Percentiles rank a stretch among this genome's conserved stretches.
These are phyloP conservation scores for Botrytis elliptica DNA, from an alignment of 2,329 filamentous ascomycete species.

Conservation along the genomic window DNA sequence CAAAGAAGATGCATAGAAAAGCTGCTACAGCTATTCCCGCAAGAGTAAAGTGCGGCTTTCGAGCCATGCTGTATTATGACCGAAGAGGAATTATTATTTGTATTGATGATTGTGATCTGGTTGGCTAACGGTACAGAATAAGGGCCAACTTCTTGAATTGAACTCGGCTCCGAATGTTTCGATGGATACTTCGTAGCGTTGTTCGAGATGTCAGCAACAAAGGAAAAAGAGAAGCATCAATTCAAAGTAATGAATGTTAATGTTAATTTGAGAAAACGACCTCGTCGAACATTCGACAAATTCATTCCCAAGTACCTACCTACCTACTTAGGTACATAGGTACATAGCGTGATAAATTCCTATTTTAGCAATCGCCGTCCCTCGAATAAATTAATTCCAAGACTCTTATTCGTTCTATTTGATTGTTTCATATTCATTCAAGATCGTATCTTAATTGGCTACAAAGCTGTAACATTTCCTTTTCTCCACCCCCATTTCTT, in stretches of 20 bases:
- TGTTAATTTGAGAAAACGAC: background rate
- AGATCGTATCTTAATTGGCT: background rate
- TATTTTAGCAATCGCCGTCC: background rate
- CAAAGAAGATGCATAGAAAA: conserved; percentile 59
- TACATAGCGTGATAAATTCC: background rate
- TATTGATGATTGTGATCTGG: conserved; percentile 1
- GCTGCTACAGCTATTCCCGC: conserved; percentile 56
- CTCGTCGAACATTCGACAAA: background rate
- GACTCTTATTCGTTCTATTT: background rate
- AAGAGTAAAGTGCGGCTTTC: conserved; percentile 50
- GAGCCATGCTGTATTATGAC: conserved; percentile 34
- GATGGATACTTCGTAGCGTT: background rate
- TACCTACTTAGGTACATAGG: background rate
- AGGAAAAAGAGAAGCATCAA: background rate
- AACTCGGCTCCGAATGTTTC: conserved; percentile 14
- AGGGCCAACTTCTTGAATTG: background rate
- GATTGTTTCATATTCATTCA: background rate
- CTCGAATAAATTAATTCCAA: conserved; percentile 2
- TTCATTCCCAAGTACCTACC: background rate
- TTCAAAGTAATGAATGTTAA: background rate
- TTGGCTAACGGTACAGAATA: background rate
- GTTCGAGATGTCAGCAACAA: background rate
- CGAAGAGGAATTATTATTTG: background rate
- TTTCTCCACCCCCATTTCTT: conserved; percentile 2
- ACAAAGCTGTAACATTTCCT: background rate